A percentile compares a stretch with the other conserved stretches of the same genome.
Evolutionary conservation across 176 grass and related monocot species (phyloP).

Genomic region (Areca catechu): DNA sequence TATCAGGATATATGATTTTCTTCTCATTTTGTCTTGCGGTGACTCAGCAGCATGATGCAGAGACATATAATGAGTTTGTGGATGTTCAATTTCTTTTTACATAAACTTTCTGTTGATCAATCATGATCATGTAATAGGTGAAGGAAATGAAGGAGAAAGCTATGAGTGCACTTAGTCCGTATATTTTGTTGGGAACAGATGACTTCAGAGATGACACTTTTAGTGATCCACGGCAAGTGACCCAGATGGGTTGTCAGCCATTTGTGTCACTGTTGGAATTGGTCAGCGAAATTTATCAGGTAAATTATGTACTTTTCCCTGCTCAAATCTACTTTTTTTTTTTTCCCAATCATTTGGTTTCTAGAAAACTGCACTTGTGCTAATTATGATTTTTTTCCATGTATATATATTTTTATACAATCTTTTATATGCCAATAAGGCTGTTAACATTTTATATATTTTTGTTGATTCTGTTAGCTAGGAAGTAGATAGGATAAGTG

Average conservation of each 20-base stretch:
- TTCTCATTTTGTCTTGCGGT: too few species aligned
- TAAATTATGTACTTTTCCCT: slow-evolving; percentile 6
- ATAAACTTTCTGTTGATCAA: too few species aligned
- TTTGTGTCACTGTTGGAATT: slow-evolving; percentile 90
- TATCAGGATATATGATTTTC: too few species aligned
- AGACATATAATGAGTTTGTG: too few species aligned
- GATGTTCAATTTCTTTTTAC: too few species aligned
- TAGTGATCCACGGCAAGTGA: slow-evolving; percentile 35
- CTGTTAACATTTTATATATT: too few species aligned
- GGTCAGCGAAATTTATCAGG: slow-evolving; percentile 84
- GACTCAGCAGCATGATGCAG: too few species aligned
- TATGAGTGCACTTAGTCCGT: slow-evolving; percentile 70
- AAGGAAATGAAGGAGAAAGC: slow-evolving; percentile 94
- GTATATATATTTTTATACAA: too few species aligned
- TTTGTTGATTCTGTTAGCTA: too few species aligned
- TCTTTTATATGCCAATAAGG: too few species aligned
- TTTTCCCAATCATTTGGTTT: neutral
- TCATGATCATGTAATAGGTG: slow-evolving; percentile 45
- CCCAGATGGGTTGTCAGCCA: slow-evolving; percentile 31
- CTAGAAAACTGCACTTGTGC: neutral
- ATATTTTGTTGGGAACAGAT: slow-evolving; percentile 20
- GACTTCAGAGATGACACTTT: slow-evolving; percentile 42
- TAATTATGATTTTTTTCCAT: too few species aligned
- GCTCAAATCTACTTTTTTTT: neutral
- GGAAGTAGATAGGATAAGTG: too few species aligned